Conservation (phyloP, 345 rosid species). For the Brassica carinata region DNA sequence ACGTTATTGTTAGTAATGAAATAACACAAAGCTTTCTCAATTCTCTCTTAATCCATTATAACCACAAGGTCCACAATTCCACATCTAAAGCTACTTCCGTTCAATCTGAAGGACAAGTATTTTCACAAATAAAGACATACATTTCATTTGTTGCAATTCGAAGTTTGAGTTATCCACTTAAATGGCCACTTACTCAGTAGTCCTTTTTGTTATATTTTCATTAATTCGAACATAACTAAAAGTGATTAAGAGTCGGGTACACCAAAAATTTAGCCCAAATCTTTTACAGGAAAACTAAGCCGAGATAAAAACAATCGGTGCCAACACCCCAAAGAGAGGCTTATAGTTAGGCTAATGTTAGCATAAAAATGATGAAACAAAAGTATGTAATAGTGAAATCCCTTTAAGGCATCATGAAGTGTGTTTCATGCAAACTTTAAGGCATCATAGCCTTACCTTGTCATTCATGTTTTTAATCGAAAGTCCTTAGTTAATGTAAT, state of each 20-base stretch:
- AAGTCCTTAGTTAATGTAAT: background rate
- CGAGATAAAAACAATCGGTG: background rate
- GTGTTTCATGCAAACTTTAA: too few species aligned
- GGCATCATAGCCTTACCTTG: too few species aligned
- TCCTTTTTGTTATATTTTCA: background rate
- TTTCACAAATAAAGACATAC: background rate
- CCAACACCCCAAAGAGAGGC: background rate
- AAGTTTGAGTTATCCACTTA: background rate
- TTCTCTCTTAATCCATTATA: background rate
- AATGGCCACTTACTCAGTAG: background rate
- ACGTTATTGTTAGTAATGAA: background rate
- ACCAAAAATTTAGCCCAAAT: background rate
- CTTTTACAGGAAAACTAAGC: background rate
- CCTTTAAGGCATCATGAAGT: too few species aligned
- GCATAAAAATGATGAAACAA: background rate
- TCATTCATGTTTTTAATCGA: too few species aligned
- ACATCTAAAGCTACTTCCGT: background rate
- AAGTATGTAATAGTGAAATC: background rate
- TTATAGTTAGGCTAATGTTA: background rate
- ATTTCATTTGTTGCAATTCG: constrained; percentile 1
- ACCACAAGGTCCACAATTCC: background rate
- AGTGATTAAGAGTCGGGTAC: background rate
- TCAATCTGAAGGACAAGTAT: background rate
- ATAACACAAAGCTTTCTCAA: background rate
- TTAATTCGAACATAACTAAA: background rate